phyloP scores from a whole-genome alignment of 192 early-diverging fungal species.

The Entomortierella beljakovae region DNA sequence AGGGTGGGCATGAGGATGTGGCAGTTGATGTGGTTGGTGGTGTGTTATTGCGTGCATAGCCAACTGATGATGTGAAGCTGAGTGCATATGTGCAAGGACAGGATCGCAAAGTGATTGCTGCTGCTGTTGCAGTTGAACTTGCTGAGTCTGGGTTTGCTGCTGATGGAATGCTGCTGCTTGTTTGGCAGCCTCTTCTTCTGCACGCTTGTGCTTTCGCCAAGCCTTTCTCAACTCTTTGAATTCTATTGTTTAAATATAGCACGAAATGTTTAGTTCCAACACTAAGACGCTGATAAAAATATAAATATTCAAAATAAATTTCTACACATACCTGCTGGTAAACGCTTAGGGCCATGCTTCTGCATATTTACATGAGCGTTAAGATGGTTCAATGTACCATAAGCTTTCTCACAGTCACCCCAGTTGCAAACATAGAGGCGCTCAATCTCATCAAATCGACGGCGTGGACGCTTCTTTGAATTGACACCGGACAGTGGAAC shows the following conservation, averaged over 20 bases:
- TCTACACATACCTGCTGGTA: conserved; percentile 55
- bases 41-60: conserved; percentile 32
- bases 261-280: not conserved
- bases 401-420: conserved; percentile 68
- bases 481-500: conserved; percentile 66
- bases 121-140: conserved; percentile 12
- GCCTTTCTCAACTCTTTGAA: conserved; percentile 70
- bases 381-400: conserved; percentile 75
- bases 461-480: conserved; percentile 68
- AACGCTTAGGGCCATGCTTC: conserved; percentile 71
- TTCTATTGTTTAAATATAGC: conserved; percentile 48
- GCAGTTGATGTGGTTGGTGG: conserved; percentile 47
- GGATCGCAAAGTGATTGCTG: conserved; percentile 35
- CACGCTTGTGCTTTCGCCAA: conserved; percentile 69
- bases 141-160: conserved; percentile 27
- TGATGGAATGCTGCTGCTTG: conserved; percentile 43
- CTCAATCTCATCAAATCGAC: conserved; percentile 75
- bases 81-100: conserved; percentile 31
- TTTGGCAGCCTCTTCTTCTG: conserved; percentile 57
- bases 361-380: conserved; percentile 78
- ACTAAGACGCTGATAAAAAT: not conserved
- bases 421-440: conserved; percentile 72
- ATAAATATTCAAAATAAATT: conserved; percentile 3
- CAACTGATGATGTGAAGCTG: conserved; percentile 23
- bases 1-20: conserved; percentile 42